Base-by-base conservation (phyloP, 2,329 filamentous ascomycete species). In the Cladophialophora psammophila region DNA sequence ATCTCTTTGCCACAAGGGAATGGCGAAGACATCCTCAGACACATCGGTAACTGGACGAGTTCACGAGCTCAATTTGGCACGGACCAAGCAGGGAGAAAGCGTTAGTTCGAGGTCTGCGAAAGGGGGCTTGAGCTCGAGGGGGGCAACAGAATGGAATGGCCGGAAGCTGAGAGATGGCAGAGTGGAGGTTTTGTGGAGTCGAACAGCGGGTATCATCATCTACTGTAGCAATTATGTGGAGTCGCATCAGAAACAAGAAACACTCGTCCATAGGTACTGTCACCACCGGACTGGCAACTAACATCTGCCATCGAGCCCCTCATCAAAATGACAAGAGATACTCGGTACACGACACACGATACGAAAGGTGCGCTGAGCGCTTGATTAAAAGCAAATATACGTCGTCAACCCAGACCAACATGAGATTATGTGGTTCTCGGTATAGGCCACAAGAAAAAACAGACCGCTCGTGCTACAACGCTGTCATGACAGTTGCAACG, bases 341-440 rank as follows among this genome's bases (percentile, higher is more conserved):
- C 55, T 57, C 57, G 18, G 36, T 31, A 35, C 20, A 38, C 1
- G 15, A n/a, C 45, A 3, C 58, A 55, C n/a, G 35, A 50, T 50
- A 34, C 60, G 42, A 63, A 58, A 66, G 50, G 34, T 59, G 64
- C 67, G 64, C 64, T 60, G 64, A 60, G 67, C 67, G 60, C 61
- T 61, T 45, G 26, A 61, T 55, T 59, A 60, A 42, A 61, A 67
- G 18, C 20, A 38, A 48, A 42, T 56, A 66, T 42, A 34, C 26
- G 20, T 36, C 45, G 58, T 62, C 58, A 53, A 31, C 59, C 18
- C 38, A 10, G 7, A 54, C 45, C 59, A 31, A 61, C 59, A n/a
- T 40, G 2, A 40, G 50, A 61, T 61, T 53, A 36, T 34, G 35
- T 53, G 59, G 26, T 26, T 26, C 26, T 26, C 26, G 26, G 59